Conservation (phyloP, 2,329 filamentous ascomycete genomes). For the Diplocarpon mali region DNA sequence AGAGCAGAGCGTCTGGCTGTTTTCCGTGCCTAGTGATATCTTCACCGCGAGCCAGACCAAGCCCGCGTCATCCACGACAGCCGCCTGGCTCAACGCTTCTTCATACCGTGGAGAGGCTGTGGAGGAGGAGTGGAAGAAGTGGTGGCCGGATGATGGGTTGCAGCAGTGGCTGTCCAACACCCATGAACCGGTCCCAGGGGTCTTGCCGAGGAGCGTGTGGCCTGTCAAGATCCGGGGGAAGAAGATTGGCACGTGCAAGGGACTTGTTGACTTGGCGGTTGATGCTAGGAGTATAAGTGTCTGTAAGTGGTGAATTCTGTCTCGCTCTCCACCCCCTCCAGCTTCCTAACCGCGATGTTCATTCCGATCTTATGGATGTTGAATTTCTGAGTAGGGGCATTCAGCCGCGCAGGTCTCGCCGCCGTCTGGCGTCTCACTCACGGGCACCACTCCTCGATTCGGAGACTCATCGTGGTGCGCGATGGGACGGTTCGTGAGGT, state of each 20-base stretch:
- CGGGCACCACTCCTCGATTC: slow-evolving; percentile 34
- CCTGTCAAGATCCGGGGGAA: slow-evolving; percentile 39
- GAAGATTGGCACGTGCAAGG: slow-evolving; percentile 34
- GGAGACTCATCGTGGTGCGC: slow-evolving; percentile 28
- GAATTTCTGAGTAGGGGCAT: slow-evolving; percentile 25
- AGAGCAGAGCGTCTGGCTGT: slow-evolving; percentile 43
- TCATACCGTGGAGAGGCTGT: slow-evolving; percentile 12
- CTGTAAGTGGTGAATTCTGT: too few species aligned
- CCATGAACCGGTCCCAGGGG: slow-evolving; percentile 11
- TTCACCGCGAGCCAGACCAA: slow-evolving; percentile 31
- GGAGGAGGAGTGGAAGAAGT: slow-evolving; percentile 27
- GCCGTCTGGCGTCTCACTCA: slow-evolving; percentile 29
- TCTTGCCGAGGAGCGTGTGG: slow-evolving; percentile 30
- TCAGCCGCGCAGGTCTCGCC: slow-evolving; percentile 33
- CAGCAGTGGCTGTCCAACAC: slow-evolving; percentile 28
- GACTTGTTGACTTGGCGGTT: slow-evolving; percentile 39
- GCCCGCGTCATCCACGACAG: slow-evolving; percentile 4
- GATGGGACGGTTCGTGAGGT: slow-evolving; percentile 25
- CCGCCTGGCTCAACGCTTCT: slow-evolving; percentile 6
- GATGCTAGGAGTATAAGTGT: slow-evolving; percentile 27
- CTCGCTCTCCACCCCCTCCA: too few species aligned
- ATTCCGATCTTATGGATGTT: slow-evolving; percentile 20
- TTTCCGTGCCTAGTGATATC: slow-evolving; percentile 47
- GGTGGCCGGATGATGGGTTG: slow-evolving; percentile 30
- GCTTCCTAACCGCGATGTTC: too few species aligned